Percentiles rank a stretch among this genome's conserved stretches.
phyloP scores from a whole-genome alignment of 176 grass and related monocot species.

The Aegilops sharonensis region DNA sequence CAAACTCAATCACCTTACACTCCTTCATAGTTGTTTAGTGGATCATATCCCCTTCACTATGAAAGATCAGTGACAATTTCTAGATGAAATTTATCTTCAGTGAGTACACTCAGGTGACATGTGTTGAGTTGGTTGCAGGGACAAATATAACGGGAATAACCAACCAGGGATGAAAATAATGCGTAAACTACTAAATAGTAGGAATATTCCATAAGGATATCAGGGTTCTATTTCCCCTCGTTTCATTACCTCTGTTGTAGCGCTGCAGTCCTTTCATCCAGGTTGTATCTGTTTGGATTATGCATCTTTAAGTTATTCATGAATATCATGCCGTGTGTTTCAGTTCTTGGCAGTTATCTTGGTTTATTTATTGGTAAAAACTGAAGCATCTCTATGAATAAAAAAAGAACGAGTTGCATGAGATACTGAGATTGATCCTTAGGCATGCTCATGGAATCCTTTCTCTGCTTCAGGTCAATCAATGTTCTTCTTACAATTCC shows the following conservation, averaged over 20 bases:
- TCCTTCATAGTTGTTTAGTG: background rate
- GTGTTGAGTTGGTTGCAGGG: background rate
- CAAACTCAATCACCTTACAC: background rate
- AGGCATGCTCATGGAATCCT: conserved; percentile 25
- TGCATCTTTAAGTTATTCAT: background rate
- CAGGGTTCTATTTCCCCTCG: background rate
- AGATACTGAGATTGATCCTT: conserved; percentile 18
- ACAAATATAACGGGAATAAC: background rate
- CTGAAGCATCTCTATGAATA: background rate
- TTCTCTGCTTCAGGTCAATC: conserved; percentile 62
- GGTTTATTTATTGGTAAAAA: background rate
- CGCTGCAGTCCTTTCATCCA: background rate
- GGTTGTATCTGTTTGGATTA: conserved; percentile 9
- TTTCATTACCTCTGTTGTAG: background rate
- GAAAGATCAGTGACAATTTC: background rate
- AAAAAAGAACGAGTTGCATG: background rate
- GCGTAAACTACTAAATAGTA: background rate
- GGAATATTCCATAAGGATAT: background rate
- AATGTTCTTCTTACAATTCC: conserved; percentile 96
- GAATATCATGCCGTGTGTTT: background rate
- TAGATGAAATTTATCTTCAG: background rate
- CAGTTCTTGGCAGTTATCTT: background rate
- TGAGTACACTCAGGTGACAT: background rate
- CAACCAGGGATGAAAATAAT: background rate
- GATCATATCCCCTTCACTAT: background rate